Conservation (phyloP, 2,329 filamentous ascomycete species). For the Pyricularia pennisetigena region DNA sequence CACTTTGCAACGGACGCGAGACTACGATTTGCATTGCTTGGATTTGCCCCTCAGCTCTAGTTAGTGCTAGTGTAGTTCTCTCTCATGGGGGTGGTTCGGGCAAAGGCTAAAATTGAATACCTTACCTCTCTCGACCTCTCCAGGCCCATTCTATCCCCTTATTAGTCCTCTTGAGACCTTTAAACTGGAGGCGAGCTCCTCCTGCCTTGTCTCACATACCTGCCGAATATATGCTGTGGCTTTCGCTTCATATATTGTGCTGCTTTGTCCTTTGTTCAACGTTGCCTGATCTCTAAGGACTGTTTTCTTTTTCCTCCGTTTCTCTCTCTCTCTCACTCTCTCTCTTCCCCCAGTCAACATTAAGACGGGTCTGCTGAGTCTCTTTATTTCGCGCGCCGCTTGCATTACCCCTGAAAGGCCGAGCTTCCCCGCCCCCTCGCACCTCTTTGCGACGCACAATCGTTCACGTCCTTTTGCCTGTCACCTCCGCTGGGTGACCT, state of each 20-base stretch:
- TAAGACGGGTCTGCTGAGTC: not conserved
- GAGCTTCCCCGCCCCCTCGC: conserved; percentile 1
- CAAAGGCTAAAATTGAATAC: not conserved
- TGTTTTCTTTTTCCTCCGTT: not conserved
- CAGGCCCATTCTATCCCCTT: not conserved
- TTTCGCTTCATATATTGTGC: not conserved
- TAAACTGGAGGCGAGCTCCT: not conserved
- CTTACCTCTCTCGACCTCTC: not conserved
- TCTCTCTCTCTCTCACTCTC: not conserved
- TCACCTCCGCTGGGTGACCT: not conserved
- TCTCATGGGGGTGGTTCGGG: not conserved
- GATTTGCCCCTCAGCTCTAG: not conserved
- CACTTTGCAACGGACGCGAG: not conserved
- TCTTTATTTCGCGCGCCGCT: not conserved
- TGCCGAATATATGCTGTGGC: not conserved
- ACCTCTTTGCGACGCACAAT: not conserved
- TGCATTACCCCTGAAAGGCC: not conserved
- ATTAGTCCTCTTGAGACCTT: not conserved
- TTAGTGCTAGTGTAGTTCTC: not conserved
- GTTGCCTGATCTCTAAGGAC: not conserved
- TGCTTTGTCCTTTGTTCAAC: not conserved
- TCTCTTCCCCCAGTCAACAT: not conserved
- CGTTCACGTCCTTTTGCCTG: not conserved
- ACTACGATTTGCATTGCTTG: not conserved
- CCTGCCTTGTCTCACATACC: not conserved